Conservation (phyloP, 768 basidiomycete species). For the Crepidotus variabilis region DNA sequence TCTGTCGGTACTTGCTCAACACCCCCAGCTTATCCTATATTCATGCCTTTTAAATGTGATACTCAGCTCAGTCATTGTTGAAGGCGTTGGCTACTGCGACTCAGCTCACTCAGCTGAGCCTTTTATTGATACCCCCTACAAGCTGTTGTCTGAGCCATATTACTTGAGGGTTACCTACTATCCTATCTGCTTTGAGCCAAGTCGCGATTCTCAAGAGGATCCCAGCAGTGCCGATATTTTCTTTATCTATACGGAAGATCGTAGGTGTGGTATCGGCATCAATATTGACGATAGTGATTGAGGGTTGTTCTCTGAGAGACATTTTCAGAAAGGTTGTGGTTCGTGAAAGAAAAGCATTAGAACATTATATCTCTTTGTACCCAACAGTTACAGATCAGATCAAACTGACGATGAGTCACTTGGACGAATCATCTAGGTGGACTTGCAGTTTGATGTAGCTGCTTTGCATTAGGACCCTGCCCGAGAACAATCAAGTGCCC, state of each 20-base stretch:
- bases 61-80: too few species aligned
- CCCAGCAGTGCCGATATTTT: constrained; percentile 4
- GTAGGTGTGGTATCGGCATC: constrained; percentile 1
- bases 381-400: not conserved
- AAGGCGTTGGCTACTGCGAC: too few species aligned
- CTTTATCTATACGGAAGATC: constrained; percentile 9
- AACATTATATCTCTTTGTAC: not conserved
- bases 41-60: too few species aligned
- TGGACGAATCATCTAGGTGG: not conserved
- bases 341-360: not conserved
- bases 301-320: not conserved
- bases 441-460: too few species aligned
- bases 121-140: too few species aligned
- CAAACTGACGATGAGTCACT: not conserved
- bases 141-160: too few species aligned
- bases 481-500: too few species aligned
- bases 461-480: too few species aligned
- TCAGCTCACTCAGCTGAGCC: too few species aligned
- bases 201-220: constrained; percentile 8
- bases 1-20: too few species aligned
- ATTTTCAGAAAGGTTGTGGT: not conserved
- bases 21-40: too few species aligned
- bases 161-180: too few species aligned
- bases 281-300: constrained; percentile 9
- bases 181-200: constrained; percentile 9